Evolutionary conservation across 1,284 basidiomycete species (phyloP), one percentile per base, ranked within the genome.

Genomic region (Apiotrichum brassicae): DNA sequence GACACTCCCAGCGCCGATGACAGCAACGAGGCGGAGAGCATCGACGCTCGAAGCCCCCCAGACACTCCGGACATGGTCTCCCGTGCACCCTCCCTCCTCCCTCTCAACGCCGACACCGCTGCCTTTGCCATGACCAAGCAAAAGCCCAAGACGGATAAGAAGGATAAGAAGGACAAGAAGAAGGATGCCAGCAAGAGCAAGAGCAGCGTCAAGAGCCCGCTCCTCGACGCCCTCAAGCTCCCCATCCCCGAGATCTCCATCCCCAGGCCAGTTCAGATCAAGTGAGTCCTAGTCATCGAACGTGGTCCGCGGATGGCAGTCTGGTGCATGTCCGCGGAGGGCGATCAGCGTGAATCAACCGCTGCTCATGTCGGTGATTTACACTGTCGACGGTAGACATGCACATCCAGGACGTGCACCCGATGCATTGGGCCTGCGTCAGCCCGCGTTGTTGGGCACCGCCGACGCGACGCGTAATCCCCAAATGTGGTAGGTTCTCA

Each of bases 201-300:
- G 39, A 13, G 41, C 20, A 13, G 41, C 20, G 24, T 24, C 26
- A 54, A 51, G 34, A 52, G 49, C 41, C 57, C 57, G 3, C 37
- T 58, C 11, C 46, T 58, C 19, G 57, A 58, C 6, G 48, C 50
- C 1, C 49, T 58, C 45, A 56, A 58, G 48, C 56, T 63, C 9
- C 54, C 52, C 22, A 50, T 61, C 34, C 53, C 49, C 25, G 55
- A 59, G 28, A 49, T 63, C 36, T 50, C 48, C 46, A 49, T 63
- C 30, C 57, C 60, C 4, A 54, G 43, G 16, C 58, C 55, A 5
- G 51, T 58, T 24, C 59, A 64, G 43, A 58, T 64, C 52, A 58
- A 64, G 62, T 61, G 42, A 39, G 57, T 59, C 33, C 33, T n/a
- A n/a, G n/a, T n/a, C n/a, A n/a, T n/a, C n/a, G n/a, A n/a, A n/a